phyloP scores from a whole-genome alignment of 805 yeast species.

The Saccharomycopsis fodiens region DNA sequence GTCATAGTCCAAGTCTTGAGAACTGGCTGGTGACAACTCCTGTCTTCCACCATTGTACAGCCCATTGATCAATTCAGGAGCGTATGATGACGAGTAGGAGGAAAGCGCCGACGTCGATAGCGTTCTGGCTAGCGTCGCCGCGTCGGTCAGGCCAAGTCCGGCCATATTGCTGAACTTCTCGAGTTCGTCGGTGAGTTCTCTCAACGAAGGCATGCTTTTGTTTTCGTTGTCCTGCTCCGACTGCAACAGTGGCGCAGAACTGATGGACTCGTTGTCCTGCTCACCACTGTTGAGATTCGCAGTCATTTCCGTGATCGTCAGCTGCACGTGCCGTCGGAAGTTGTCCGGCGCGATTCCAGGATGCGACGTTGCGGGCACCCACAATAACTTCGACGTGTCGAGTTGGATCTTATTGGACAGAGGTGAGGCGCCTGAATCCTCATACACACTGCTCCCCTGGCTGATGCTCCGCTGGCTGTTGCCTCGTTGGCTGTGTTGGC shows the following conservation, averaged over 20 bases:
- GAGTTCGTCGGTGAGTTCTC: conserved; percentile 67
- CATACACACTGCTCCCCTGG: background rate
- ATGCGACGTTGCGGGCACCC: conserved; percentile 96
- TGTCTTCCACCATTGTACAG: background rate
- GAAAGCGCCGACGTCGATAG: conserved; percentile 65
- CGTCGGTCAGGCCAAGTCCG: conserved; percentile 72
- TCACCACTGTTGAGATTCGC: conserved; percentile 26
- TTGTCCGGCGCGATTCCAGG: conserved; percentile 94
- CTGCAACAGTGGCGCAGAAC: conserved; percentile 18
- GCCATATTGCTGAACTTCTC: conserved; percentile 69
- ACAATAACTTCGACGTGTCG: conserved; percentile 48
- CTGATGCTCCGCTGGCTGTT: background rate
- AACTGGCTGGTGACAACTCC: background rate
- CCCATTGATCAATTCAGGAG: background rate
- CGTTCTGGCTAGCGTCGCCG: conserved; percentile 74
- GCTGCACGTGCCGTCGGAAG: conserved; percentile 58
- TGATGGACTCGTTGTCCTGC: conserved; percentile 27
- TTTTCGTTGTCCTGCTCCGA: background rate
- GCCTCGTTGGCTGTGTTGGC: background rate
- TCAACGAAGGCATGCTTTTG: conserved; percentile 51
- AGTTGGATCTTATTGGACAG: conserved; percentile 8
- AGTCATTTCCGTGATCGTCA: conserved; percentile 25
- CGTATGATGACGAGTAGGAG: conserved; percentile 6
- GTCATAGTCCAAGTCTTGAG: background rate
- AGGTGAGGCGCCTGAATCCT: background rate